Evolutionary conservation across 352 stramenopile genomes (phyloP), one percentile per base, ranked within the genome.

Genomic region (Phytophthora sp.): DNA sequence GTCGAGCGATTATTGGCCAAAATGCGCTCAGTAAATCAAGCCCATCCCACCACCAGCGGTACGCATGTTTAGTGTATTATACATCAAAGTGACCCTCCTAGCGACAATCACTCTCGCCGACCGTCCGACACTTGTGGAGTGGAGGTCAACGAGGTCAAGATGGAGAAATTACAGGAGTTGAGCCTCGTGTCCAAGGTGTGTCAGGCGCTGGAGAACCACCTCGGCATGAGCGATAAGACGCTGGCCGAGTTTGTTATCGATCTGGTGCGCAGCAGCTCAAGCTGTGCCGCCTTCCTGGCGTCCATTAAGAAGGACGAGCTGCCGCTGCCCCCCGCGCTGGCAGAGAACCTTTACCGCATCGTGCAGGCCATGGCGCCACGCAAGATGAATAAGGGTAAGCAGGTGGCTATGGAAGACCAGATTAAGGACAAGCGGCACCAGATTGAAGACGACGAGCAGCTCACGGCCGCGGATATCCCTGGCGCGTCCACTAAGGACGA

Each of bases 211-310:
- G 88, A 95, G 67, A 95, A 98, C 74, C 85, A 96, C 58, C 76
- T 99, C 52, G 94, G 94, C 35, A 90, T 99, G 74, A 95, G 90
- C 57, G 97, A 99, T 76, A 97, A 98, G 69, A 99, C 96, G 31
- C 81, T 99, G 50, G 90, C 97, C 11, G 96, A 99, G 84, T 99
- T 98, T 63, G 85, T 99, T 30, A 97, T 98, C 67, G 84, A 97
- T 61, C 74, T 97, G 57, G 88, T 96, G 44, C 84, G 92, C 47
- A 73, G 89, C 39, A 90, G 77, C 69, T 52, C 77, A 7, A 94
- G 73, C 60, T 96, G 61, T 72, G 69, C 44, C 36, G 68, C 52
- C 24, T 95, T 91, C 58, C 65, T 92, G 23, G 61, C 54, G 30
- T 66, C 69, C 31, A 92, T 93, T 70, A 80, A 89, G 57, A 60